Evolutionary conservation across 129 eudicot genomes (phyloP).

Genomic region (Saussurea involucrata): DNA sequence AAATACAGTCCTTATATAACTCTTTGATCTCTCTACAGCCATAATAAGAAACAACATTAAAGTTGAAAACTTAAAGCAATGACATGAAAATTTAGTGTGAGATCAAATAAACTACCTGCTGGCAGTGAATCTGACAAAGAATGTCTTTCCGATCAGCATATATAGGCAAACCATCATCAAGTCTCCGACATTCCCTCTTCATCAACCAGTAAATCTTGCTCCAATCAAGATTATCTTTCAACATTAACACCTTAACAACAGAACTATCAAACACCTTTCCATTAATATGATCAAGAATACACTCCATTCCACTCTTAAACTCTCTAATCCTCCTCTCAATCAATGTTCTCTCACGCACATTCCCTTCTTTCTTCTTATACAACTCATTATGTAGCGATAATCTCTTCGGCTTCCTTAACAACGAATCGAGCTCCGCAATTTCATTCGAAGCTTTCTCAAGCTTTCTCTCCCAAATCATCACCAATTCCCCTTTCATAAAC

Average conservation of each 20-base stretch:
- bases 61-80: background rate
- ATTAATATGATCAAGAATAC: slow-evolving; percentile 46
- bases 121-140: slow-evolving; percentile 37
- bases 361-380: slow-evolving; percentile 28
- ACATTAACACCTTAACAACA: slow-evolving; percentile 34
- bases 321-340: slow-evolving; percentile 45
- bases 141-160: slow-evolving; percentile 59
- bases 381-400: slow-evolving; percentile 20
- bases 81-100: background rate
- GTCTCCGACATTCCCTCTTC: slow-evolving; percentile 73
- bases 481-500: slow-evolving; percentile 46
- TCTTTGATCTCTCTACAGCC: background rate
- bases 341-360: slow-evolving; percentile 35
- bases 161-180: slow-evolving; percentile 77
- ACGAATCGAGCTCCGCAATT: slow-evolving; percentile 3
- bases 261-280: slow-evolving; percentile 22
- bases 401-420: slow-evolving; percentile 17
- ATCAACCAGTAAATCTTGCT: slow-evolving; percentile 42
- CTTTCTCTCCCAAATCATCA: slow-evolving; percentile 37
- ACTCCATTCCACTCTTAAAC: slow-evolving; percentile 49
- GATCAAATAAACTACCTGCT: slow-evolving; percentile 47
- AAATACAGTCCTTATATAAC: too few species aligned
- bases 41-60: background rate
- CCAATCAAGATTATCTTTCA: slow-evolving; percentile 54
- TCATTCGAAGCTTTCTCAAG: slow-evolving; percentile 28